A percentile compares a stretch with the other conserved stretches of the same genome.
Evolutionary conservation across 768 basidiomycete genomes (phyloP).

Genomic region (Agrocybe praecox): DNA sequence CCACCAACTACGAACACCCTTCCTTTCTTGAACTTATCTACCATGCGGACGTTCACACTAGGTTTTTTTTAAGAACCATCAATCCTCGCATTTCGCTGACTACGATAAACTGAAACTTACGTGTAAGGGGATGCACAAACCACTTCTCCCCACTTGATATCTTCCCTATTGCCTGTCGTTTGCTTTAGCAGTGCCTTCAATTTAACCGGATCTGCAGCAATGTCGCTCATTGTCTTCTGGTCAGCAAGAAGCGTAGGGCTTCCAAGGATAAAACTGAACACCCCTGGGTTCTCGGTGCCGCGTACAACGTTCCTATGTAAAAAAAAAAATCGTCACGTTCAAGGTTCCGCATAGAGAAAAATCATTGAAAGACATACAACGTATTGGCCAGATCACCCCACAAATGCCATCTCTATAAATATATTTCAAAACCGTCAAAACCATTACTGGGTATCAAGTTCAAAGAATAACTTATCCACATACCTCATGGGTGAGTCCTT

Average conservation of each 20-base stretch:
- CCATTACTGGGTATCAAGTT: too few relatives aligned
- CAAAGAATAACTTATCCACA: not conserved
- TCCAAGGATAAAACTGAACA: not conserved
- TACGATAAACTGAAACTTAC: slow-evolving; percentile 1
- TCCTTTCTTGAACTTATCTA: slow-evolving; percentile 38
- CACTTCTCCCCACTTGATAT: slow-evolving; percentile 3
- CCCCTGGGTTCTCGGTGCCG: not conserved
- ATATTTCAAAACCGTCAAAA: too few relatives aligned
- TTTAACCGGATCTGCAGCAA: not conserved
- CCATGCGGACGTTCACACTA: slow-evolving; percentile 33
- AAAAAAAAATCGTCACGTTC: not conserved
- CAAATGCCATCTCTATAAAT: slow-evolving; percentile 41
- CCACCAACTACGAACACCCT: slow-evolving; percentile 49
- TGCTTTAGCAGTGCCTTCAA: not conserved
- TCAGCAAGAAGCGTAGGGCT: not conserved
- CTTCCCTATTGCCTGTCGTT: not conserved
- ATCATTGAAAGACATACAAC: not conserved
- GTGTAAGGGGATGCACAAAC: slow-evolving; percentile 16
- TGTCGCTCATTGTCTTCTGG: not conserved
- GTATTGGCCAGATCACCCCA: slow-evolving; percentile 37
- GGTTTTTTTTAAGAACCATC: too few relatives aligned
- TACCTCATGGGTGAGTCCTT: slow-evolving; percentile 36
- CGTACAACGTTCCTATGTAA: not conserved
- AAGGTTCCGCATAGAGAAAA: not conserved
- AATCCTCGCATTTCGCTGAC: too few relatives aligned